A percentile compares a stretch with the other conserved stretches of the same genome.
Conservation (phyloP, 2,329 filamentous ascomycete species). For the Apiospora marii region DNA sequence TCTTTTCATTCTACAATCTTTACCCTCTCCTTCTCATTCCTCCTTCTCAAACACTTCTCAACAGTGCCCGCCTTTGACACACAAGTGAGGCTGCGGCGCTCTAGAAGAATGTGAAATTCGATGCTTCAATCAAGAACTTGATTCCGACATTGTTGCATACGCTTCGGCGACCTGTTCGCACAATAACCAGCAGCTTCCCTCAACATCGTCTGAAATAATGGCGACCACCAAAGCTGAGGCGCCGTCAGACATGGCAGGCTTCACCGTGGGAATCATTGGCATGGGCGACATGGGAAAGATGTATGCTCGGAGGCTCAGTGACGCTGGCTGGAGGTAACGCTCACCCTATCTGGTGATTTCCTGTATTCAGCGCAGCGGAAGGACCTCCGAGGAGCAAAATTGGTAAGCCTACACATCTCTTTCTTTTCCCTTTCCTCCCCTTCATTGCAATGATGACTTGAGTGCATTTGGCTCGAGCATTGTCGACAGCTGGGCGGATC, state of each 20-base stretch:
- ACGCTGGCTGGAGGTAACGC: slow-evolving; percentile 94
- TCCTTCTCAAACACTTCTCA: slow-evolving; percentile 10
- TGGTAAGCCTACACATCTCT: slow-evolving; percentile 46
- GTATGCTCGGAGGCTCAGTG: slow-evolving; percentile 89
- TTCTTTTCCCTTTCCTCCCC: slow-evolving; percentile 25
- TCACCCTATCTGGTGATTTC: slow-evolving; percentile 14
- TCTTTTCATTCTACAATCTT: slow-evolving; percentile 10
- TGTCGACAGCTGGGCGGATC: slow-evolving; percentile 66
- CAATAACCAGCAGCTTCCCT: slow-evolving; percentile 1
- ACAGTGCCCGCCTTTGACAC: slow-evolving; percentile 13
- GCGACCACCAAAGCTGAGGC: not conserved
- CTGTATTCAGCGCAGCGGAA: slow-evolving; percentile 29
- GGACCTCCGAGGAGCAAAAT: slow-evolving; percentile 35
- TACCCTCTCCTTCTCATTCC: slow-evolving; percentile 27
- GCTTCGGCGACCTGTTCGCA: not conserved
- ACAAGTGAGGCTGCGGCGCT: not conserved
- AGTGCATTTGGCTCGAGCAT: slow-evolving; percentile 99
- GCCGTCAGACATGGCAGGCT: slow-evolving; percentile 66
- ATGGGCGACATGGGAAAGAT: slow-evolving; percentile 99
- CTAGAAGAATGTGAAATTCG: slow-evolving; percentile 6
- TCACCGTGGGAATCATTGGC: slow-evolving; percentile 91
- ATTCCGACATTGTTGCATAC: not conserved
- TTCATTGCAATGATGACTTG: slow-evolving; percentile 89
- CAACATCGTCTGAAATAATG: not conserved
- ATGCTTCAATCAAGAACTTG: slow-evolving; percentile 10